Conservation (phyloP, 2,329 filamentous ascomycete genomes). For the Neurospora crassa region DNA sequence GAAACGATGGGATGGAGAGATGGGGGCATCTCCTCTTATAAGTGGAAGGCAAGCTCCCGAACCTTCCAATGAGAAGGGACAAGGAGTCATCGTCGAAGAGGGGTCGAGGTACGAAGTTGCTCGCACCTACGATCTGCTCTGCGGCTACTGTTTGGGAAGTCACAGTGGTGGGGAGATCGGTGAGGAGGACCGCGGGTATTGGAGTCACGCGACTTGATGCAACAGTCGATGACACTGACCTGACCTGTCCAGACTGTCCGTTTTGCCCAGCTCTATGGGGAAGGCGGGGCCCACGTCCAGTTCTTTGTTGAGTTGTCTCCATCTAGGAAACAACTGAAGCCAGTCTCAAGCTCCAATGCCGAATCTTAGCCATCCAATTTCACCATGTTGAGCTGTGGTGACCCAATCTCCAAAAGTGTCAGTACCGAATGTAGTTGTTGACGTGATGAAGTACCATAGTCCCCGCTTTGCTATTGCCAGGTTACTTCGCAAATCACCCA, state of each 20-base stretch:
- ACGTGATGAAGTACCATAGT: not conserved
- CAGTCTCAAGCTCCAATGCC: not conserved
- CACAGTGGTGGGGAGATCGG: conserved; percentile 6
- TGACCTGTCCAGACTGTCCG: conserved; percentile 3
- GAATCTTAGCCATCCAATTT: not conserved
- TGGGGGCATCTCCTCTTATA: conserved; percentile 17
- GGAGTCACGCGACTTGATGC: conserved; percentile 19
- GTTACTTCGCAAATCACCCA: not conserved
- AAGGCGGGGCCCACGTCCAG: not conserved
- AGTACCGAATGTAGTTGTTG: not conserved
- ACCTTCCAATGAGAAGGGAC: conserved; percentile 3
- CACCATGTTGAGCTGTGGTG: not conserved
- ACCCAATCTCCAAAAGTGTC: not conserved
- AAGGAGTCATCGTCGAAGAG: not conserved
- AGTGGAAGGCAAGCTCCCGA: conserved; percentile 5
- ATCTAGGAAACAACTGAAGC: not conserved
- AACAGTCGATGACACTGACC: conserved; percentile 15
- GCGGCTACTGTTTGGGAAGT: conserved; percentile 1
- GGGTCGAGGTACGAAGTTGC: not conserved
- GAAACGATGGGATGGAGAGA: conserved; percentile 7
- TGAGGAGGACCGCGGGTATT: conserved; percentile 8
- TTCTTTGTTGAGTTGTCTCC: not conserved
- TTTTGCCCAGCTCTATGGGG: conserved; percentile 1
- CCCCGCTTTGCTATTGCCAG: not conserved
- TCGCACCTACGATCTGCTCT: not conserved